Conservation (phyloP, 495 filamentous ascomycete species). For the Tetracladium setigerum region DNA sequence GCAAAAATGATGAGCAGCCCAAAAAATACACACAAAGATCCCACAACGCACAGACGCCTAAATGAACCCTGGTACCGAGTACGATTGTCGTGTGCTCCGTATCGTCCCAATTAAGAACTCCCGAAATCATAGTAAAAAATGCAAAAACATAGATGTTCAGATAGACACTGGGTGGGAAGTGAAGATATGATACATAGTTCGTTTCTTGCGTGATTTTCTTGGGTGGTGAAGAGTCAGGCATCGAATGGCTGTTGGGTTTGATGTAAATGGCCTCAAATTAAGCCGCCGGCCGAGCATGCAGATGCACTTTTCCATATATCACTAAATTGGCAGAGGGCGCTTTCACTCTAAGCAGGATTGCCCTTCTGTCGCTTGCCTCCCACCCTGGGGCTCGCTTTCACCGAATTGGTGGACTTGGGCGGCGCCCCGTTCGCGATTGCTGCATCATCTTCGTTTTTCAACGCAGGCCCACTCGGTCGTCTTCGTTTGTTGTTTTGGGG, state of each 20-base stretch:
- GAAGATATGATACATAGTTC: slow-evolving; percentile 5
- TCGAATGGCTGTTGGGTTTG: neutral
- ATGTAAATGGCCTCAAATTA: neutral
- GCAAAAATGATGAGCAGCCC: neutral
- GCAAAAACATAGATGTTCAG: neutral
- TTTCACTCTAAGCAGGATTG: slow-evolving; percentile 17
- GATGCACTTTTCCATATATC: neutral
- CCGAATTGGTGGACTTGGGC: slow-evolving; percentile 33
- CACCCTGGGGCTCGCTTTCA: slow-evolving; percentile 50
- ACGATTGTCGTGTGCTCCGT: too few species aligned
- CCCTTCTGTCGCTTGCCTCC: slow-evolving; percentile 49
- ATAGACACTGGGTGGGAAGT: neutral
- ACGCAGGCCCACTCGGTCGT: slow-evolving; percentile 62
- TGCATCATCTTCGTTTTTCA: slow-evolving; percentile 68
- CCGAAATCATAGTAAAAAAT: slow-evolving; percentile 1
- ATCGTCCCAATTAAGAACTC: neutral
- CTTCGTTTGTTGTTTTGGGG: slow-evolving; percentile 75
- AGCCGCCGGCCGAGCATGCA: neutral
- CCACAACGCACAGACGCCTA: neutral
- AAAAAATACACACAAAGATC: neutral
- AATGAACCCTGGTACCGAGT: neutral
- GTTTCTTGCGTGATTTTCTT: neutral
- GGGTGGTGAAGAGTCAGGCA: neutral
- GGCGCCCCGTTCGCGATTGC: slow-evolving; percentile 30
- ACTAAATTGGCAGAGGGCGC: slow-evolving; percentile 3